A percentile compares a stretch with the other conserved stretches of the same genome.
Conservation (phyloP, 2,329 filamentous ascomycete genomes). For the Pseudogymnoascus sp. region DNA sequence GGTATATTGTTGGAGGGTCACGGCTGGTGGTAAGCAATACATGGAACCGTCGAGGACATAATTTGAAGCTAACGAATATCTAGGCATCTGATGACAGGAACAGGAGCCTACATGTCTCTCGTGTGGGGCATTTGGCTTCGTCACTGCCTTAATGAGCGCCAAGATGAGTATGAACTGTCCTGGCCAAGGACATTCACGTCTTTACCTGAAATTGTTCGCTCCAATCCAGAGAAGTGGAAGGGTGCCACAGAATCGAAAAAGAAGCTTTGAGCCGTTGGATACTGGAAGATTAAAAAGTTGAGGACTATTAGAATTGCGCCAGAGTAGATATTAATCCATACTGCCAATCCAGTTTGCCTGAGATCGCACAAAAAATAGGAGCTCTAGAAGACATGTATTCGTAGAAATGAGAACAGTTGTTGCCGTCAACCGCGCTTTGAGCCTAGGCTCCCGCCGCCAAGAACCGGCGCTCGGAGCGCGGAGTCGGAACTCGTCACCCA, state of each 20-base stretch:
- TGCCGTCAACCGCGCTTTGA: background rate
- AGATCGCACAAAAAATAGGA: background rate
- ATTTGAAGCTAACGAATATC: background rate
- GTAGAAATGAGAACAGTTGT: background rate
- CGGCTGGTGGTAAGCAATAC: slow-evolving; percentile 55
- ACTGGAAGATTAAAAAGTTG: background rate
- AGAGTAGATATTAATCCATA: background rate
- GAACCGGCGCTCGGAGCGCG: background rate
- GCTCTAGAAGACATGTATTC: background rate
- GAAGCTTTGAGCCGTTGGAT: background rate
- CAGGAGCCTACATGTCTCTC: slow-evolving; percentile 63
- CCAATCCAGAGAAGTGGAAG: slow-evolving; percentile 1
- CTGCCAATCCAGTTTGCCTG: background rate
- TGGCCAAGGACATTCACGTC: slow-evolving; percentile 53
- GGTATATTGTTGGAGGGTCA: slow-evolving; percentile 64
- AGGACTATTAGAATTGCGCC: background rate
- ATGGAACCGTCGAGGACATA: background rate
- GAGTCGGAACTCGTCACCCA: background rate
- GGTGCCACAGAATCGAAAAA: background rate
- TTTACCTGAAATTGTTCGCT: slow-evolving; percentile 29
- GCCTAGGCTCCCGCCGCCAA: background rate
- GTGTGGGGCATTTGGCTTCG: slow-evolving; percentile 65
- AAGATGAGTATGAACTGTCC: slow-evolving; percentile 55
- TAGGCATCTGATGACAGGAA: slow-evolving; percentile 63
- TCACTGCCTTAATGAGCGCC: slow-evolving; percentile 57